Evolutionary conservation across 805 yeast species (phyloP).

Genomic region (Metschnikowia koreensis): DNA sequence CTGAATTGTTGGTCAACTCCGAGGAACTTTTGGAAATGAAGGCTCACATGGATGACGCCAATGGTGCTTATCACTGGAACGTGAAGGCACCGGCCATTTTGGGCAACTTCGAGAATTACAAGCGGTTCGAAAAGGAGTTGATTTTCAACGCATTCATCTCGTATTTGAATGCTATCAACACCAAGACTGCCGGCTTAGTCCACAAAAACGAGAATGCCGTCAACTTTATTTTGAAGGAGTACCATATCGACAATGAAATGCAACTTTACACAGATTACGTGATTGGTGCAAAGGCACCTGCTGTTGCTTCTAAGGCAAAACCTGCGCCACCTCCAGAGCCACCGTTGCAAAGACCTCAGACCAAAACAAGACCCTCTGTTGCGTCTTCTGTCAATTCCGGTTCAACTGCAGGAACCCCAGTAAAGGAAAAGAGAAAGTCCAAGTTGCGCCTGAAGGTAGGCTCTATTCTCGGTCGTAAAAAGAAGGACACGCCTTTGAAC

Average conservation of each 20-base stretch:
- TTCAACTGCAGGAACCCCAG: conserved; percentile 16
- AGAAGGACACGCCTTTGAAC: conserved; percentile 37
- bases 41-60: conserved; percentile 21
- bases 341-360: conserved; percentile 3
- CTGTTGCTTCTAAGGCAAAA: background rate
- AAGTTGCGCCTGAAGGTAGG: conserved; percentile 70
- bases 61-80: conserved; percentile 66
- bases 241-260: conserved; percentile 39
- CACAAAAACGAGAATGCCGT: conserved; percentile 58
- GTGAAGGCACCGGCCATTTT: conserved; percentile 74
- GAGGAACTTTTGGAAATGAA: conserved; percentile 42
- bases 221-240: conserved; percentile 56
- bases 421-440: conserved; percentile 31
- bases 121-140: conserved; percentile 54
- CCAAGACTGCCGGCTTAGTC: conserved; percentile 24
- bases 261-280: conserved; percentile 34
- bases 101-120: conserved; percentile 71
- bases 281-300: conserved; percentile 20
- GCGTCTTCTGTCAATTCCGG: conserved; percentile 15
- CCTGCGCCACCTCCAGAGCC: background rate
- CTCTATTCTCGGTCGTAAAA: conserved; percentile 63
- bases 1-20: conserved; percentile 51
- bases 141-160: conserved; percentile 63
- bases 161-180: conserved; percentile 45
- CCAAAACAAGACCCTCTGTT: conserved; percentile 6